These are phyloP conservation scores for Luffa aegyptiaca DNA, from an alignment of 306 rosid genomes.

Conservation along the genomic window DNA sequence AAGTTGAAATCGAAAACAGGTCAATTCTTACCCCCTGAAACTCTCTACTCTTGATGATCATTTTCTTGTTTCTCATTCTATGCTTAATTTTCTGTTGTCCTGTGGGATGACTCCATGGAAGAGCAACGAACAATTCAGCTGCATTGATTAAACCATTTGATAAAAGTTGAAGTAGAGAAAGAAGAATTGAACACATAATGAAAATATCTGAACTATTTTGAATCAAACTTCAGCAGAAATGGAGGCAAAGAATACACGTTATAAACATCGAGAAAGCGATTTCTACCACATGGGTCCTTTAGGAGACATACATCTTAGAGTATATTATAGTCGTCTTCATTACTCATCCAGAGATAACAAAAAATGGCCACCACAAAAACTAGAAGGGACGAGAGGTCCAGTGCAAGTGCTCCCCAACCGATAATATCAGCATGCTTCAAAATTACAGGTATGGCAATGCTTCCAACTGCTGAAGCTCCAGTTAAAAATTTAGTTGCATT, in stretches of 20 bases:
- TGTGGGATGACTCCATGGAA: neutral
- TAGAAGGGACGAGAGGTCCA: constrained; percentile 70
- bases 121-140: neutral
- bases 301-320: constrained; percentile 22
- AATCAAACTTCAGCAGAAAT: neutral
- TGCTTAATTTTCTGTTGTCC: neutral
- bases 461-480: constrained; percentile 63
- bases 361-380: constrained; percentile 46
- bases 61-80: neutral
- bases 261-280: neutral
- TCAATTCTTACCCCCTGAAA: neutral
- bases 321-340: constrained; percentile 33
- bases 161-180: neutral
- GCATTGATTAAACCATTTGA: neutral
- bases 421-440: constrained; percentile 70
- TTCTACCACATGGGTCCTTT: neutral
- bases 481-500: constrained; percentile 69
- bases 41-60: neutral
- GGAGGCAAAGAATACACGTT: neutral
- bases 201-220: neutral
- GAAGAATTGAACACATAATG: neutral
- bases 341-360: constrained; percentile 41
- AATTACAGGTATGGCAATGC: constrained; percentile 77
- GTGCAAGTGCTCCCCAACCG: constrained; percentile 72
- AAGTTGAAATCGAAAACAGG: neutral